Conservation (phyloP, 495 filamentous ascomycete genomes). For the Penicillium roqueforti region DNA sequence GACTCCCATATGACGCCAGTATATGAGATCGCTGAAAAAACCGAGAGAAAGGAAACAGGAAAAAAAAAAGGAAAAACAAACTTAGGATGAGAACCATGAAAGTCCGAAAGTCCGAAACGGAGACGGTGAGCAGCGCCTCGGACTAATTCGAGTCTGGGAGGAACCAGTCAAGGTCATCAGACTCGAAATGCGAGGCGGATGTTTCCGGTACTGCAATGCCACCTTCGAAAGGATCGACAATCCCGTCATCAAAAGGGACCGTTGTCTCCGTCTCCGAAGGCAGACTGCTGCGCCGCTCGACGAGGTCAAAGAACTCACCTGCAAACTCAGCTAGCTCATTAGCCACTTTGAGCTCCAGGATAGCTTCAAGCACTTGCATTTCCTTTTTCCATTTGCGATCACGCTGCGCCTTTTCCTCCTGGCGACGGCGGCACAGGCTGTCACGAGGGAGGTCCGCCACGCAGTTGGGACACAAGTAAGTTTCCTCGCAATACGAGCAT, state of each 20-base stretch:
- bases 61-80: background rate
- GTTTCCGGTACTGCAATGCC: conserved; percentile 3
- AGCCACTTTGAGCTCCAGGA: conserved; percentile 42
- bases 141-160: conserved; percentile 1
- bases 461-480: conserved; percentile 54
- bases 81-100: background rate
- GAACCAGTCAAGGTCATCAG: conserved; percentile 5
- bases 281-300: conserved; percentile 16
- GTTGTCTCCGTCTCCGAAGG: background rate
- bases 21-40: conserved; percentile 29
- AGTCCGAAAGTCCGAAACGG: background rate
- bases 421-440: conserved; percentile 39
- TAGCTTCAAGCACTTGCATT: conserved; percentile 40
- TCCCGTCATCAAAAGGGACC: conserved; percentile 6
- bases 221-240: conserved; percentile 4
- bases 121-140: background rate
- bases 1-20: conserved; percentile 18
- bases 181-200: conserved; percentile 4
- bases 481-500: conserved; percentile 50
- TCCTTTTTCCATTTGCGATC: conserved; percentile 46
- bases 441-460: conserved; percentile 40
- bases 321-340: conserved; percentile 45
- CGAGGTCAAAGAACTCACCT: conserved; percentile 39
- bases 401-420: conserved; percentile 39
- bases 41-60: conserved; percentile 3